phyloP scores from a whole-genome alignment of 441 rosid genomes.

The Populus hybrid region DNA sequence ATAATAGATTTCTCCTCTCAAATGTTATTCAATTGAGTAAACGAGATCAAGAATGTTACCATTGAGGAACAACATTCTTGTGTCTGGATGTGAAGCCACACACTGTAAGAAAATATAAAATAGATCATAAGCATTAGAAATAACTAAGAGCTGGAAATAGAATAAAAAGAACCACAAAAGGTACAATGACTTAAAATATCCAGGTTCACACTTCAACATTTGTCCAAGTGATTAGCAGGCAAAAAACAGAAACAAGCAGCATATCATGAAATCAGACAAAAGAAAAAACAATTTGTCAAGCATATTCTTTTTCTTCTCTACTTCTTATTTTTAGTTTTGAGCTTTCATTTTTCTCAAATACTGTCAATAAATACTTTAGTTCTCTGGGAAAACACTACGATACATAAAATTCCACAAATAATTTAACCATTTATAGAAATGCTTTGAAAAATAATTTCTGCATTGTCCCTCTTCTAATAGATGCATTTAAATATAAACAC shows the following conservation, averaged over 20 bases:
- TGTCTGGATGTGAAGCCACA: conserved; percentile 97
- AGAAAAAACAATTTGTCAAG: too few relatives aligned
- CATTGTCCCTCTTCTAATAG: neutral
- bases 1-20: neutral
- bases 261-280: neutral
- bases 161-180: conserved; percentile 5
- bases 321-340: neutral
- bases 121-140: conserved; percentile 14
- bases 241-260: neutral
- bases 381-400: neutral
- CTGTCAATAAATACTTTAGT: neutral
- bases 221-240: neutral
- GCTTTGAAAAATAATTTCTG: neutral
- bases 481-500: neutral
- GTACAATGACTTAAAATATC: neutral
- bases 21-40: conserved; percentile 4
- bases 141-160: conserved; percentile 5
- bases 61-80: conserved; percentile 93
- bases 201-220: neutral
- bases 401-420: neutral
- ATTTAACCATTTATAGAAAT: neutral
- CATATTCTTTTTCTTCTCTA: too few relatives aligned
- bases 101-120: conserved; percentile 53
- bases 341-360: neutral
- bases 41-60: conserved; percentile 49